A percentile compares a stretch with the other conserved stretches of the same genome.
Conservation (phyloP, 75 land plant genomes). For the Sequoiadendron giganteum region DNA sequence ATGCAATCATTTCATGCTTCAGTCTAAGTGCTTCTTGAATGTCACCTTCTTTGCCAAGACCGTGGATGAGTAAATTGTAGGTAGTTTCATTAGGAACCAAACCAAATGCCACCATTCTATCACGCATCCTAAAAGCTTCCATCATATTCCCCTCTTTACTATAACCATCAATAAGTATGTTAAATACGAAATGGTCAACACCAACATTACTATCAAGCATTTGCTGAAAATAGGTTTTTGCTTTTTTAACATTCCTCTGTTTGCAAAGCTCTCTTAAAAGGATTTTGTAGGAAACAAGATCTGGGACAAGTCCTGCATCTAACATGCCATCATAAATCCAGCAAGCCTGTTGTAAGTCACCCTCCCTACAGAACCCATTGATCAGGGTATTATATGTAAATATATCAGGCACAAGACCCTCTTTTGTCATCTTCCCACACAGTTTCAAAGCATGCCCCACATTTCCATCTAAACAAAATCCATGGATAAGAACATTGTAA, state of each 20-base stretch:
- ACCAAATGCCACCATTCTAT: slow-evolving; percentile 36
- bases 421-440: slow-evolving; percentile 42
- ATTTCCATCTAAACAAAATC: slow-evolving; percentile 28
- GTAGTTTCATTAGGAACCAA: slow-evolving; percentile 43
- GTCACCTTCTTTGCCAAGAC: slow-evolving; percentile 34
- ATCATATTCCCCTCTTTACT: slow-evolving; percentile 46
- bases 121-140: slow-evolving; percentile 24
- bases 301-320: slow-evolving; percentile 36
- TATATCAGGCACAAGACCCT: slow-evolving; percentile 41
- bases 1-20: slow-evolving; percentile 47
- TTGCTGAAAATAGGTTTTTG: slow-evolving; percentile 22
- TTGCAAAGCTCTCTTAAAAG: slow-evolving; percentile 48
- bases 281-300: slow-evolving; percentile 41
- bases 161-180: slow-evolving; percentile 52
- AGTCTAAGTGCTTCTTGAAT: slow-evolving; percentile 33
- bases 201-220: slow-evolving; percentile 32
- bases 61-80: slow-evolving; percentile 63
- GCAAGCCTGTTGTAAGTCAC: slow-evolving; percentile 47
- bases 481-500: slow-evolving; percentile 54
- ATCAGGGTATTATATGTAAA: slow-evolving; percentile 54
- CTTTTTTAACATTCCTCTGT: slow-evolving; percentile 30
- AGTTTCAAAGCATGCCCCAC: slow-evolving; percentile 25
- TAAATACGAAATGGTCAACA: slow-evolving; percentile 46
- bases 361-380: slow-evolving; percentile 38
- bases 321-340: slow-evolving; percentile 40